Base-by-base conservation (phyloP, 495 filamentous ascomycete species). In the Penicillium ochrochloron region DNA sequence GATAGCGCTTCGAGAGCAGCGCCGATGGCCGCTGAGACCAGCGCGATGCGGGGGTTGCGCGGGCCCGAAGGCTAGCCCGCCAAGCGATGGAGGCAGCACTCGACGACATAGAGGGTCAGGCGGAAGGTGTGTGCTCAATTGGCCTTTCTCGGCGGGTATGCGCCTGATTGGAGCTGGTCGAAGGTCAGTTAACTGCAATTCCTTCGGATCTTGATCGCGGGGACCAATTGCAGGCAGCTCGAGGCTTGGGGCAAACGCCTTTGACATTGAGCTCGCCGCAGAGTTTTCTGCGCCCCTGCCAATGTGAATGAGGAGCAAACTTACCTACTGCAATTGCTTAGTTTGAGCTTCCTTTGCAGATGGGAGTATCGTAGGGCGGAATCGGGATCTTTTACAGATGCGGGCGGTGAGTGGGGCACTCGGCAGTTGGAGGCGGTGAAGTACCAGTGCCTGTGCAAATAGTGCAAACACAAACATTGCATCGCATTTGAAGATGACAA, bases 51-150 rank as follows among this genome's bases (percentile, higher is more conserved):
- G 70, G 66, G 46, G 72, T 42, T n/a, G 71, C 60, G 33, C 75
- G 77, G 65, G 74, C 68, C 57, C 74, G 66, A 12, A 69, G 60
- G 27, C 74, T 72, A 21, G 70, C 67, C 57, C 68, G 69, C 68
- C 68, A 75, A 42, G 74, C 75, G 54, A 76, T 68, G 42, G 62
- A 62, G 29, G 70, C 63, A 15, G 73, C 66, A 29, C 57, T 65
- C 19, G 67, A 66, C 23, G 73, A 70, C 76, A 78, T 78, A 15
- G 29, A 39, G 56, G 23, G 44, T 35, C 34, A 53, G 6, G 51
- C 51, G 48, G 42, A 33, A 50, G 29, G 31, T 42, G 29, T 59
- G 39, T 15, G 58, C 52, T 63, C 63, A 66, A 68, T 73, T 69
- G 66, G 61, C 57, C 41, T 66, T 64, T 59, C 35, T 53, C 64